Evolutionary conservation across 1,284 basidiomycete genomes (phyloP).

Genomic region (Austroboletus rostrupii): DNA sequence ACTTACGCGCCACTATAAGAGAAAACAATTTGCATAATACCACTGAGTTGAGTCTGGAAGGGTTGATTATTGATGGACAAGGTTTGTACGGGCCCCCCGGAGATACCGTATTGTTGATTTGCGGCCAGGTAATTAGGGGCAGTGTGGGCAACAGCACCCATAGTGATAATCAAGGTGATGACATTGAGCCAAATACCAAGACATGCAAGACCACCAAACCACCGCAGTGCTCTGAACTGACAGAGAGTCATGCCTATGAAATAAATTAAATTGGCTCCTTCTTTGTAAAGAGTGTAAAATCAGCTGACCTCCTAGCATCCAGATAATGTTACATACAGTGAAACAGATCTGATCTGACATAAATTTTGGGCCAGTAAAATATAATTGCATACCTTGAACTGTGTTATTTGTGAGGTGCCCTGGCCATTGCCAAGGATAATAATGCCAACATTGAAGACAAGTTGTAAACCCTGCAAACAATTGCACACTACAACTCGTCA

Average conservation of each 20-base stretch:
- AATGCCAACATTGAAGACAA: conserved; percentile 50
- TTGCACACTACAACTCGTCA: conserved; percentile 33
- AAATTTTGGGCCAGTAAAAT: conserved; percentile 18
- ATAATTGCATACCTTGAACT: conserved; percentile 23
- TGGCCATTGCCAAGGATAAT: conserved; percentile 45
- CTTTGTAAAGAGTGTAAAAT: not conserved
- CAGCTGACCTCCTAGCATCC: conserved; percentile 37
- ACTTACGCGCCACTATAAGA: conserved; percentile 51
- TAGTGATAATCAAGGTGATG: conserved; percentile 50
- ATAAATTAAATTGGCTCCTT: not conserved
- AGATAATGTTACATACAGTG: conserved; percentile 53
- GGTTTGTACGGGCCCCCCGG: conserved; percentile 38
- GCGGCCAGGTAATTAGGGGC: conserved; percentile 55
- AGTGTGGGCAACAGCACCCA: conserved; percentile 57
- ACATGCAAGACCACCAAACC: conserved; percentile 48
- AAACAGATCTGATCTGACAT: conserved; percentile 48
- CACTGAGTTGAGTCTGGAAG: conserved; percentile 47
- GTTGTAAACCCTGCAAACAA: conserved; percentile 51
- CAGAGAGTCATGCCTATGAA: conserved; percentile 43
- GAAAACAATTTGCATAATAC: conserved; percentile 62
- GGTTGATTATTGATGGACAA: conserved; percentile 39
- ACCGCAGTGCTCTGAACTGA: conserved; percentile 50
- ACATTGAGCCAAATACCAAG: conserved; percentile 49
- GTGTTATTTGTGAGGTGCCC: conserved; percentile 39
- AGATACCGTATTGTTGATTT: conserved; percentile 29